Evolutionary conservation across 1,284 basidiomycete species (phyloP).

Genomic region (Singerocomus inundabilis): DNA sequence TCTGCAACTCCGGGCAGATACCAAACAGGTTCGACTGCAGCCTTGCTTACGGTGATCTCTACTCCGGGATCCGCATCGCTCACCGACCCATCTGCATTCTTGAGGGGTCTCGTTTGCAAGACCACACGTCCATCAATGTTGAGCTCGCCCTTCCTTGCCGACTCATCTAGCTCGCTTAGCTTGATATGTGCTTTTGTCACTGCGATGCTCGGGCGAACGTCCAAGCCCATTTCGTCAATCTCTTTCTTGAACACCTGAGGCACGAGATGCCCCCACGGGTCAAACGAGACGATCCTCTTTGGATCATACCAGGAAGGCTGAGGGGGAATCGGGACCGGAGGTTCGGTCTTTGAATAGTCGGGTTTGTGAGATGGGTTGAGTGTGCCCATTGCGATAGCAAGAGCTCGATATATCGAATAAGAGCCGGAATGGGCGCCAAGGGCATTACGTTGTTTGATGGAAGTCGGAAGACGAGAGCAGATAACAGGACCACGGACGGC

Average conservation of each 20-base stretch:
- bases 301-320: constrained; percentile 82
- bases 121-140: constrained; percentile 84
- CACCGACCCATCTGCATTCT: constrained; percentile 59
- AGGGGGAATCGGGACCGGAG: constrained; percentile 80
- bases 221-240: constrained; percentile 63
- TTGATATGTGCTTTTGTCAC: constrained; percentile 89
- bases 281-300: constrained; percentile 88
- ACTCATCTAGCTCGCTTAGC: constrained; percentile 88
- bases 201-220: constrained; percentile 88
- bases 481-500: constrained; percentile 81
- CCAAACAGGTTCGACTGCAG: constrained; percentile 92
- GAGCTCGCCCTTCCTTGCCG: constrained; percentile 71
- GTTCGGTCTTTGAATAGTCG: constrained; percentile 86
- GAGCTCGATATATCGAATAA: constrained; percentile 92
- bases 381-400: constrained; percentile 89
- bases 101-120: constrained; percentile 57
- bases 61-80: constrained; percentile 74
- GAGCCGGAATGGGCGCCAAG: constrained; percentile 93
- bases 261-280: constrained; percentile 92
- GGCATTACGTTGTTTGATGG: constrained; percentile 89
- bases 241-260: constrained; percentile 76
- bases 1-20: constrained; percentile 92
- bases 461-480: constrained; percentile 81
- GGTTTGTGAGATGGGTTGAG: constrained; percentile 85
- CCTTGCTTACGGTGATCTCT: constrained; percentile 86